Evolutionary conservation across 352 stramenopile species (phyloP).

Genomic region (Phytophthora sp.): DNA sequence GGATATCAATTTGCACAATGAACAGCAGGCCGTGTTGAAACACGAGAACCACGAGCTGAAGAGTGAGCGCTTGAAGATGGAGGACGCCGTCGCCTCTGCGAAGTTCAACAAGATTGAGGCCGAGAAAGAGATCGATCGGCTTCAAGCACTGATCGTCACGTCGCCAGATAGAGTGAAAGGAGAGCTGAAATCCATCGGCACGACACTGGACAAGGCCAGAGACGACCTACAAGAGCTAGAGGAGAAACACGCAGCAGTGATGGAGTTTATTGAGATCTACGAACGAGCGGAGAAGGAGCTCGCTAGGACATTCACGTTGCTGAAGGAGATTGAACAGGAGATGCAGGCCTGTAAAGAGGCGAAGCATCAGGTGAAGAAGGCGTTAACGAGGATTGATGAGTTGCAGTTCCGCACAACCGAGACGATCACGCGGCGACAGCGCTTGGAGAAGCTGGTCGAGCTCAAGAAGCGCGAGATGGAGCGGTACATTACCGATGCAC

Average conservation of each 20-base stretch:
- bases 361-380: conserved; percentile 74
- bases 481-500: conserved; percentile 68
- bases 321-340: conserved; percentile 69
- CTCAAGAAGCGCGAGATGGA: conserved; percentile 77
- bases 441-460: conserved; percentile 69
- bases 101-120: conserved; percentile 87
- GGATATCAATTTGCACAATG: conserved; percentile 93
- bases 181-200: conserved; percentile 62
- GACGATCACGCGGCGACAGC: conserved; percentile 69
- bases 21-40: conserved; percentile 85
- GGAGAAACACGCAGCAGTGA: conserved; percentile 58
- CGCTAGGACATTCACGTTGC: conserved; percentile 60
- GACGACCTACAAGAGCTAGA: conserved; percentile 73
- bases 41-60: conserved; percentile 88
- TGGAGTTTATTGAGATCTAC: conserved; percentile 72
- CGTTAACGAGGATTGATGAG: conserved; percentile 58
- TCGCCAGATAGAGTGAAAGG: conserved; percentile 88
- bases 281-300: conserved; percentile 74
- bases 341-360: conserved; percentile 70
- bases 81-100: conserved; percentile 72
- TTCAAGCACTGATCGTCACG: conserved; percentile 90
- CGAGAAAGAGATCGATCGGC: conserved; percentile 75
- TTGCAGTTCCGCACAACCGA: conserved; percentile 55
- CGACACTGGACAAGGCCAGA: conserved; percentile 75
- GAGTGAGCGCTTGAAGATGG: conserved; percentile 74